Conservation (phyloP, 108 stramenopile genomes). For the Conticribra weissflogii region DNA sequence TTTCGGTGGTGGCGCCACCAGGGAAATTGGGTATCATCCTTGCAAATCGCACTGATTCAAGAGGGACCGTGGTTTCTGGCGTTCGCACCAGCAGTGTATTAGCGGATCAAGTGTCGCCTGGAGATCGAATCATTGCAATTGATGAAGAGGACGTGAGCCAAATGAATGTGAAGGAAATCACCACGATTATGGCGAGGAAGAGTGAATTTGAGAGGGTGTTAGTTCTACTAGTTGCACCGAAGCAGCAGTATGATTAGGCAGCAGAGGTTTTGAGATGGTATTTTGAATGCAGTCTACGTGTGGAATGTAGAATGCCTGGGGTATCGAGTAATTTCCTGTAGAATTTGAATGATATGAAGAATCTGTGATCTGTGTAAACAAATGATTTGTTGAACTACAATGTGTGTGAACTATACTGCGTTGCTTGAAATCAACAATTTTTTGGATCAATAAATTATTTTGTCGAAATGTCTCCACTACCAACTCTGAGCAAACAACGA, state of each 20-base stretch:
- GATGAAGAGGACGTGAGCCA: slow-evolving; percentile 91
- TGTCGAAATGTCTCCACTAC: too few relatives aligned
- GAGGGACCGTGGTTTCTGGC: slow-evolving; percentile 89
- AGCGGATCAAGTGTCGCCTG: slow-evolving; percentile 77
- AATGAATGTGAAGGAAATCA: slow-evolving; percentile 90
- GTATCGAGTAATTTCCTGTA: too few relatives aligned
- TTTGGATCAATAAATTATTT: too few relatives aligned
- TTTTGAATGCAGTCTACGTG: too few relatives aligned
- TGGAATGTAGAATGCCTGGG: too few relatives aligned
- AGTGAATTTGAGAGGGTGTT: slow-evolving; percentile 83
- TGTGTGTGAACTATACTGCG: too few relatives aligned
- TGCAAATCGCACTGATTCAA: slow-evolving; percentile 86
- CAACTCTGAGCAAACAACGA: too few relatives aligned
- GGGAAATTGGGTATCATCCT: slow-evolving; percentile 91
- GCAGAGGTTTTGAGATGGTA: too few relatives aligned
- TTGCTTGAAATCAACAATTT: too few relatives aligned
- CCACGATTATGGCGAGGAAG: slow-evolving; percentile 89
- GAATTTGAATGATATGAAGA: too few relatives aligned
- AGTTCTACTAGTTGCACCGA: slow-evolving; percentile 60
- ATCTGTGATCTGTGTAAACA: too few relatives aligned
- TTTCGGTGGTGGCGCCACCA: slow-evolving; percentile 78
- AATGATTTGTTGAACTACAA: too few relatives aligned
- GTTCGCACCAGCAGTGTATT: slow-evolving; percentile 81
- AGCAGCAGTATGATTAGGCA: slow-evolving; percentile 48
- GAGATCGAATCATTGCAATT: slow-evolving; percentile 88